phyloP scores from a whole-genome alignment of 257 asterid species.

The Nicotiana attenuata region DNA sequence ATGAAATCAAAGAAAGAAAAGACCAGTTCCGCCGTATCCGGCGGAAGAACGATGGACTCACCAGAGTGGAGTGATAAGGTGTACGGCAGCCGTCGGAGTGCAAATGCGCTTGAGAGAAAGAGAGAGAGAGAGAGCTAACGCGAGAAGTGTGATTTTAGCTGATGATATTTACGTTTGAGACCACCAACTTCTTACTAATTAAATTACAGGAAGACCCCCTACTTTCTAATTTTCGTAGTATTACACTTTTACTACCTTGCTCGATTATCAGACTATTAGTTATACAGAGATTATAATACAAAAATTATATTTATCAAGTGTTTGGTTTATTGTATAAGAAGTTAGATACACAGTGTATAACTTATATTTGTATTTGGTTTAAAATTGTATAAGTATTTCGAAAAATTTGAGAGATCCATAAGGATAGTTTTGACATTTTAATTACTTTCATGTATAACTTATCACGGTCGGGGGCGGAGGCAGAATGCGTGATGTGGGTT shows the following conservation, averaged over 20 bases:
- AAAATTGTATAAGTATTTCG: too few relatives aligned
- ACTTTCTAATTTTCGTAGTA: not conserved
- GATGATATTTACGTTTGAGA: not conserved
- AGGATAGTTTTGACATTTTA: too few relatives aligned
- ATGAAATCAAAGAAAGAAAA: not conserved
- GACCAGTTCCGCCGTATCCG: not conserved
- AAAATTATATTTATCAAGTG: too few relatives aligned
- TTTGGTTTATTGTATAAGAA: too few relatives aligned
- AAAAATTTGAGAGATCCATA: too few relatives aligned
- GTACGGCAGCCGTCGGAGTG: slow-evolving; percentile 3
- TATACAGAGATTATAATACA: too few relatives aligned
- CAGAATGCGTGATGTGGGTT: too few relatives aligned
- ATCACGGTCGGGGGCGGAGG: too few relatives aligned
- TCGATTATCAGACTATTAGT: not conserved
- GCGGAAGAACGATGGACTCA: slow-evolving; percentile 2
- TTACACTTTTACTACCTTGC: not conserved
- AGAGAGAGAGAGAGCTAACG: not conserved
- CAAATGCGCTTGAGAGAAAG: not conserved
- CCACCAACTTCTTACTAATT: not conserved
- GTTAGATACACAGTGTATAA: too few relatives aligned
- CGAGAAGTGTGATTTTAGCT: not conserved
- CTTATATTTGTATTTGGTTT: too few relatives aligned
- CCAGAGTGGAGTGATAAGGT: not conserved
- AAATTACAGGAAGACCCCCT: not conserved
- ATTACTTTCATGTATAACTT: too few relatives aligned